These are phyloP conservation scores for Chernovozyma aurita DNA, from an alignment of 1,139 yeast species.

Conservation along the genomic window DNA sequence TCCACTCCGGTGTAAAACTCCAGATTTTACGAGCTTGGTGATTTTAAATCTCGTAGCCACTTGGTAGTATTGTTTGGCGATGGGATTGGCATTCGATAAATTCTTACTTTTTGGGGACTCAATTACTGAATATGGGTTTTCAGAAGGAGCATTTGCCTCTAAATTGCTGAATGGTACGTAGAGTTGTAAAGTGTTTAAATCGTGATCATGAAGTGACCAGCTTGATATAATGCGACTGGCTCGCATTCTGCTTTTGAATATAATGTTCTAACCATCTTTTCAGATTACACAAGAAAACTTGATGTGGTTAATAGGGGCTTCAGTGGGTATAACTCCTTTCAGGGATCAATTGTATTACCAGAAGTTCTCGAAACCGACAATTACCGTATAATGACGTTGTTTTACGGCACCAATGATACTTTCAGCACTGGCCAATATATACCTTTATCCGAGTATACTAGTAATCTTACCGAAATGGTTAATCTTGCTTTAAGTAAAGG, in stretches of 20 bases:
- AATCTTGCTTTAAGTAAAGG: slow-evolving; percentile 29
- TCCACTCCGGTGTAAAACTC: too few relatives aligned
- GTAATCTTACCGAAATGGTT: slow-evolving; percentile 44
- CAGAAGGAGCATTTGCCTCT: slow-evolving; percentile 30
- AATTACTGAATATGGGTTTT: slow-evolving; percentile 52
- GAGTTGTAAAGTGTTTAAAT: too few relatives aligned
- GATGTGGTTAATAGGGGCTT: slow-evolving; percentile 60
- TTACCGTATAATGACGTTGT: slow-evolving; percentile 46
- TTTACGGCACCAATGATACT: slow-evolving; percentile 79
- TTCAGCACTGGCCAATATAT: slow-evolving; percentile 50
- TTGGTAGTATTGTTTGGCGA: too few relatives aligned
- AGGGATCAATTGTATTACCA: slow-evolving; percentile 45
- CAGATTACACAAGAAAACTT: slow-evolving; percentile 42
- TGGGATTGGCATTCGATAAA: slow-evolving; percentile 30
- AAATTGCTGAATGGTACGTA: slow-evolving; percentile 1
- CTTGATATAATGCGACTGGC: too few relatives aligned
- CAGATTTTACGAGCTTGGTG: too few relatives aligned
- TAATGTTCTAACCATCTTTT: too few relatives aligned
- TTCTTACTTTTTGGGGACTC: slow-evolving; percentile 68
- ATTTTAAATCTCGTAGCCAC: too few relatives aligned
- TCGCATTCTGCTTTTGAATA: too few relatives aligned
- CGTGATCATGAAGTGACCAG: too few relatives aligned
- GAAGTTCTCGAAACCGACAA: slow-evolving; percentile 42
- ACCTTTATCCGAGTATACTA: slow-evolving; percentile 40
- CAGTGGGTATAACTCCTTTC: slow-evolving; percentile 57